Base-by-base conservation (phyloP, 164 flowering plant species). In the Saururus chinensis region DNA sequence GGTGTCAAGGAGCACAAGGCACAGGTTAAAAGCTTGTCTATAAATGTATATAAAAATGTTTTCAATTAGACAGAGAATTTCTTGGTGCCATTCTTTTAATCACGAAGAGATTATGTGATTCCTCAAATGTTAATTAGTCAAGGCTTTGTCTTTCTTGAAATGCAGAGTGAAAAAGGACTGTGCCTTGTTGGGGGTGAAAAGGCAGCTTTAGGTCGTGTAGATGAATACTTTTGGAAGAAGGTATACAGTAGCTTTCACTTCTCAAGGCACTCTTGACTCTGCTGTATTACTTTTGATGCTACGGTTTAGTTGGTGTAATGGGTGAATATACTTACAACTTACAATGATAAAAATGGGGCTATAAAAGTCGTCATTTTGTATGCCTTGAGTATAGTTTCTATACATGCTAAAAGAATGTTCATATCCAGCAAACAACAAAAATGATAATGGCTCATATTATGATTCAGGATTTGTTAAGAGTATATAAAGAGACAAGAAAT, bases 151-250 rank as follows among this genome's bases (percentile, higher is more conserved):
- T 45, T 8, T 22, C 26, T 9, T 56, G 24, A 41, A 17, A 64
- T 68, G 55, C 81, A 92, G 98, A 78, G 74, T 19, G 63, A 65
- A 35, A 85, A 71, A 69, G 96, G 98, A 61, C 76, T 88, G 87
- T 60, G 70, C 52, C 85, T 88, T 68, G 40, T 74, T 1, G 98
- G 98, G 0, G 98, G 98, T 65, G 98, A 92, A 82, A 84, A 71
- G 74, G 92, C 92, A 23, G 95, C 96, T 51, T 60, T 92, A 60
- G 63, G 86, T 66, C 80, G 96, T 74, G 83, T 92, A 19, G 49
- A 76, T 52, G 96, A 92, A 64, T 89, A 92, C 71, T 86, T 92
- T 62, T 92, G 96, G 98, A 85, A 82, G 65, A 89, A 89, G 89
- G 98, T 69, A 80, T 57, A 73, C 57, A 24, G 19, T 17, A 45